Percentiles rank a stretch among this genome's conserved stretches.
Evolutionary conservation across 2,329 filamentous ascomycete species (phyloP).

Genomic region (Aspergillus candidus): DNA sequence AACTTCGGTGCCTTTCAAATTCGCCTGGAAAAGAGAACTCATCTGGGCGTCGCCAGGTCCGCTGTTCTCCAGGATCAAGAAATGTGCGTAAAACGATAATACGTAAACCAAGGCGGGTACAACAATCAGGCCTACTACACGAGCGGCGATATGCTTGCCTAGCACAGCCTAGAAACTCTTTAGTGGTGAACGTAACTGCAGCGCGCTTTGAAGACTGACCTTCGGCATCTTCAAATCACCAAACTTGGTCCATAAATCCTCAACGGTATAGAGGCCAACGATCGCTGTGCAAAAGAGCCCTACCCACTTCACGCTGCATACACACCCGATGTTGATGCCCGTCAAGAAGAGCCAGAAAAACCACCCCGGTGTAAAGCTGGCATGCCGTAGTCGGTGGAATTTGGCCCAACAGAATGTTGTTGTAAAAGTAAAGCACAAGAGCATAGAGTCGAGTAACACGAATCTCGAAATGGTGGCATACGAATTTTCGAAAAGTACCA

Average conservation of each 20-base stretch:
- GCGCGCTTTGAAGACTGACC: slow-evolving; percentile 42
- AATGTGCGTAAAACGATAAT: slow-evolving; percentile 92
- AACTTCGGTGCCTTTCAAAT: slow-evolving; percentile 86
- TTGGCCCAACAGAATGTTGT: slow-evolving; percentile 96
- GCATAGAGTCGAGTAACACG: slow-evolving; percentile 97
- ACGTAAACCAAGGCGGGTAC: slow-evolving; percentile 89
- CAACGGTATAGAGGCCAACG: slow-evolving; percentile 89
- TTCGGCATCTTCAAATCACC: slow-evolving; percentile 87
- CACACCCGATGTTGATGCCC: slow-evolving; percentile 91
- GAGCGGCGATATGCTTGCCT: slow-evolving; percentile 69
- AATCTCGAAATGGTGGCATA: slow-evolving; percentile 99
- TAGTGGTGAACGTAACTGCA: slow-evolving; percentile 13
- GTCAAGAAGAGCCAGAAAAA: slow-evolving; percentile 91
- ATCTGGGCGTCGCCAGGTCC: slow-evolving; percentile 99
- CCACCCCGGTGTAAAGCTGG: slow-evolving; percentile 88
- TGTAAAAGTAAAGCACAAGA: slow-evolving; percentile 96
- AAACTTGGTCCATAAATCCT: slow-evolving; percentile 98
- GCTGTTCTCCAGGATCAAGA: slow-evolving; percentile 84
- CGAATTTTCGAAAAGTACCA: slow-evolving; percentile 98
- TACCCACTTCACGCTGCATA: slow-evolving; percentile 98
- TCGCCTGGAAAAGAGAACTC: slow-evolving; percentile 98
- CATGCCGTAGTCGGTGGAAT: slow-evolving; percentile 81
- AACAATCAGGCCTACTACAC: slow-evolving; percentile 80
- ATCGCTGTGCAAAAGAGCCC: slow-evolving; percentile 92
- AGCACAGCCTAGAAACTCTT: slow-evolving; percentile 52